phyloP scores from a whole-genome alignment of 495 filamentous ascomycete genomes.

The Neurospora terricola region DNA sequence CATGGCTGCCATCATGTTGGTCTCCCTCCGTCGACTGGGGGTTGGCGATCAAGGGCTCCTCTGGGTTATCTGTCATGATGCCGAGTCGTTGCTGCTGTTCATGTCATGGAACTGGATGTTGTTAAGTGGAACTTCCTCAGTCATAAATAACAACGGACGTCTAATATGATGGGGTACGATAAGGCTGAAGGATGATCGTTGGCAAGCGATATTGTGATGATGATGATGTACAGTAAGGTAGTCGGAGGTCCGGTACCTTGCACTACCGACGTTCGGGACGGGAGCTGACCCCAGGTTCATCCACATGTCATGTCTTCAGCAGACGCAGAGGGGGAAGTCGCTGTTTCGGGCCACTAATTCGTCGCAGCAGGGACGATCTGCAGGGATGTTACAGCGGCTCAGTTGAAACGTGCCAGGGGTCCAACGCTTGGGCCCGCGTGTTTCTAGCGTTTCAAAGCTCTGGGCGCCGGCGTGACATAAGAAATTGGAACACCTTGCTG shows the following conservation, averaged over 20 bases:
- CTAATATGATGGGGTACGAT: neutral
- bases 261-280: neutral
- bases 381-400: neutral
- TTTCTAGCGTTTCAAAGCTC: slow-evolving; percentile 23
- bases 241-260: neutral
- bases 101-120: neutral
- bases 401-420: slow-evolving; percentile 23
- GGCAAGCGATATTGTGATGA: neutral
- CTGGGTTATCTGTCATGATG: slow-evolving; percentile 8
- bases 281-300: neutral
- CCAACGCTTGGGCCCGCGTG: slow-evolving; percentile 15
- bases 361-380: neutral
- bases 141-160: neutral
- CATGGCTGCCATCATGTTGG: neutral
- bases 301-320: neutral
- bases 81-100: slow-evolving; percentile 7
- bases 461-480: neutral
- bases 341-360: neutral
- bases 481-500: neutral
- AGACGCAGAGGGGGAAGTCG: neutral
- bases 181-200: neutral
- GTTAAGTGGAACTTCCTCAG: neutral
- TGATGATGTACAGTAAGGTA: neutral
- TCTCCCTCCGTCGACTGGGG: neutral
- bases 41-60: slow-evolving; percentile 18